Evolutionary conservation across 352 stramenopile species (phyloP), one percentile per base, ranked within the genome.

Genomic region (Plasmopara halstedii): DNA sequence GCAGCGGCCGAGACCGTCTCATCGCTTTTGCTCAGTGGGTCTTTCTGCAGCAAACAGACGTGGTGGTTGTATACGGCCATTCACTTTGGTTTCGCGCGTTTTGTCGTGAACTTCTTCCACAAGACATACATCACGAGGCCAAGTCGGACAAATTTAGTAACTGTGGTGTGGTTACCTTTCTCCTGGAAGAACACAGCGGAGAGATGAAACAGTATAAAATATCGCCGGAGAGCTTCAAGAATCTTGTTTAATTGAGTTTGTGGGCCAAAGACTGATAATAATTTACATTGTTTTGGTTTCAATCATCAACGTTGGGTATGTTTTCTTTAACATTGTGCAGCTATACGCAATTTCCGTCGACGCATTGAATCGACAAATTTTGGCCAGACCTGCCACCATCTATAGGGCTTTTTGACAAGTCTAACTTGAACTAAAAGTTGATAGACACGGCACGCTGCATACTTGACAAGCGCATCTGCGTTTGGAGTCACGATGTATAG

Each of bases 11-110:
- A 15, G 57, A 80, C 31, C 67, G 84, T 0, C 54, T 95, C 4
- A 19, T 67, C 7, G 50, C 66, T 32, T 95, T 95, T 55, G 68
- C 68, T 13, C 51, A 70, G 22, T 95, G 84, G 84, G 48, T 52
- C 3, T 83, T 86, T 48, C 47, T 56, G 22, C 73, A 82, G 22
- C 55, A 58, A 4, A 56, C 73, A 31, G 62, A 83, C 25, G 71
- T 88, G 29, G 42, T 92, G 13, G 65, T 95, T 9, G 77, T 89
- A 6, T 89, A 85, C 35, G 84, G 84, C 22, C 84, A 95, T 59
- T 94, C 83, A 52, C 62, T 88, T 31, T 95, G 83, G 80, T 88
- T 93, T 41, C 71, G 74, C 1, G 75, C 76, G 9, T 95, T 94
- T 43, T 93, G 76, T 48, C 72, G 71, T 10, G 79, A 85, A 46